These are phyloP conservation scores for Metschnikowia baotianmanensis DNA, from an alignment of 805 yeast species.

Conservation along the genomic window DNA sequence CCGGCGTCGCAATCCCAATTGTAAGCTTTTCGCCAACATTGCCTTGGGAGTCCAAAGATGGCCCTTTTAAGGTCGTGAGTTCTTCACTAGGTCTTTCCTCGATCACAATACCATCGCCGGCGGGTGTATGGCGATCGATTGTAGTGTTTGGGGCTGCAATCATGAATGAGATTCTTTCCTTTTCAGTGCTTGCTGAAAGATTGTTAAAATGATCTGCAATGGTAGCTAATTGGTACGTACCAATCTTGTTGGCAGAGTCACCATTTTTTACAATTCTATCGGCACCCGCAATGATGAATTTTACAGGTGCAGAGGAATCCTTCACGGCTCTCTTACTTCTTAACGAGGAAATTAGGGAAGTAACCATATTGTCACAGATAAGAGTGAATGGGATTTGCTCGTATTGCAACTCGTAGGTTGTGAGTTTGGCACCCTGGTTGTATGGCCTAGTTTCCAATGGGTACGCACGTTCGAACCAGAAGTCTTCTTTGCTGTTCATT, in stretches of 20 bases:
- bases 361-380: conserved; percentile 88
- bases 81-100: conserved; percentile 87
- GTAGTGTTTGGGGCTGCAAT: conserved; percentile 97
- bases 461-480: conserved; percentile 66
- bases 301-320: conserved; percentile 58
- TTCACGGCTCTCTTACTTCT: conserved; percentile 28
- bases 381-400: conserved; percentile 86
- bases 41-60: conserved; percentile 26
- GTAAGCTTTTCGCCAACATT: conserved; percentile 40
- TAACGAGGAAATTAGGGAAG: conserved; percentile 59
- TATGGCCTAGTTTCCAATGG: conserved; percentile 96
- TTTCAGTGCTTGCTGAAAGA: conserved; percentile 19
- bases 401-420: conserved; percentile 85
- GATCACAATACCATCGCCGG: conserved; percentile 76
- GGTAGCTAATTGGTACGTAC: conserved; percentile 84
- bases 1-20: conserved; percentile 82
- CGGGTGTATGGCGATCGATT: conserved; percentile 61
- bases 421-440: conserved; percentile 91
- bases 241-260: conserved; percentile 95
- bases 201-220: conserved; percentile 54
- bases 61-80: conserved; percentile 72
- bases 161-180: conserved; percentile 65
- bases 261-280: conserved; percentile 93
- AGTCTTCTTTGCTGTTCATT: conserved; percentile 26
- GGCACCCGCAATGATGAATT: conserved; percentile 90